phyloP scores from a whole-genome alignment of 257 asterid genomes.

The Petrea volubilis region DNA sequence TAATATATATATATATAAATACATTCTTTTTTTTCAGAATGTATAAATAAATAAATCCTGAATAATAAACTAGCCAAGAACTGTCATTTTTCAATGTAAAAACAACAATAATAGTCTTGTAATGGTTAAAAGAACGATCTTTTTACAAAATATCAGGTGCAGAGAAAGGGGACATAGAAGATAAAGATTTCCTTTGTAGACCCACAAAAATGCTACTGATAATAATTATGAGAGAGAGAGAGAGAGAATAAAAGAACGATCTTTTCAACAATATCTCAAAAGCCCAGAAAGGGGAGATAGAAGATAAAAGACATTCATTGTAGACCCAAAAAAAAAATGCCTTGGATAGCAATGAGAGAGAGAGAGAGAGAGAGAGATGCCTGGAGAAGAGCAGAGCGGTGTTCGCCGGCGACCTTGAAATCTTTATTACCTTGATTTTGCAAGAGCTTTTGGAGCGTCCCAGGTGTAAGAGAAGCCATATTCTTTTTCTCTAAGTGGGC shows the following conservation, averaged over 20 bases:
- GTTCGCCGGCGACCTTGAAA: constrained; percentile 79
- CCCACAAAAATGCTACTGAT: too few species aligned
- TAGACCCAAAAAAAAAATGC: too few species aligned
- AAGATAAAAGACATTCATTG: neutral
- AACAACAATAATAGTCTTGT: neutral
- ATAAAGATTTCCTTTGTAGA: too few species aligned
- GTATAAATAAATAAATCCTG: too few species aligned
- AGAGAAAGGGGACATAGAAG: too few species aligned
- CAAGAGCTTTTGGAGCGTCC: constrained; percentile 68
- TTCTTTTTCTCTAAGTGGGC: neutral
- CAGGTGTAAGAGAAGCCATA: constrained; percentile 85
- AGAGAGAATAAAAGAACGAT: neutral
- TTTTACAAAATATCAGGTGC: too few species aligned
- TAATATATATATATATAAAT: too few species aligned
- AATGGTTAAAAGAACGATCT: neutral
- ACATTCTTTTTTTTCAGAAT: too few species aligned
- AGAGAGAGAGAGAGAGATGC: constrained; percentile 23
- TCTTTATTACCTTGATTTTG: constrained; percentile 70
- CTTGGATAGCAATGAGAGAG: too few species aligned
- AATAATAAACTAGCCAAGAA: neutral
- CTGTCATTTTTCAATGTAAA: neutral
- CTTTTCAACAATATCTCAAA: neutral
- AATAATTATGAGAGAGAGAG: too few species aligned
- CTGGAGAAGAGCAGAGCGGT: constrained; percentile 96
- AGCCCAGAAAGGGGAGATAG: neutral